Percentiles rank a stretch among this genome's conserved stretches.
phyloP scores from a whole-genome alignment of 176 grass and related monocot species.

The Themeda triandra region DNA sequence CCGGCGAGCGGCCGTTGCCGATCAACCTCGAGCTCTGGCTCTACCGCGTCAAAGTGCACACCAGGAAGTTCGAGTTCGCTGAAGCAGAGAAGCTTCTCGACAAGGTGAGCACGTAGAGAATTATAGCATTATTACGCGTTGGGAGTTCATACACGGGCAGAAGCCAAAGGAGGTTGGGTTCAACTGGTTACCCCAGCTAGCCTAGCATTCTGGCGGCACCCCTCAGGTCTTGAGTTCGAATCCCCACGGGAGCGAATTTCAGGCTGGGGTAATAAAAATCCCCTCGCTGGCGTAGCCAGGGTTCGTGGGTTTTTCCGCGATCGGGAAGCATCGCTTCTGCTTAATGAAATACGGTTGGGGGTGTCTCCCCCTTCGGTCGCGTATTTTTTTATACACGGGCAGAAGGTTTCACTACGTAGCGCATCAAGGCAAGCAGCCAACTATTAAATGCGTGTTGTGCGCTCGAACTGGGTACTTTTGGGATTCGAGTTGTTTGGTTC shows the following conservation, averaged over 20 bases:
- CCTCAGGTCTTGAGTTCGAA: too few species aligned
- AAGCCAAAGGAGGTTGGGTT: too few species aligned
- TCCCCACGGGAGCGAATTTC: too few species aligned
- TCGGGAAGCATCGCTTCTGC: too few species aligned
- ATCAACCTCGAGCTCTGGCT: slow-evolving; percentile 94
- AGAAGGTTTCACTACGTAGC: not conserved
- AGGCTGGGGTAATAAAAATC: too few species aligned
- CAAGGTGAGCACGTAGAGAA: slow-evolving; percentile 47
- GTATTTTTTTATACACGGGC: not conserved
- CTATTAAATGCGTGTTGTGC: not conserved
- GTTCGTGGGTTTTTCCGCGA: too few species aligned
- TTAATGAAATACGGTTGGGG: too few species aligned
- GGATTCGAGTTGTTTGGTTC: not conserved
- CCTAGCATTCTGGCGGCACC: too few species aligned
- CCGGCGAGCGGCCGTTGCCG: slow-evolving; percentile 56
- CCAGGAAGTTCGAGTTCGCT: slow-evolving; percentile 68
- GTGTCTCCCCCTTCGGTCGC: too few species aligned
- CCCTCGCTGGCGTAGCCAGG: too few species aligned
- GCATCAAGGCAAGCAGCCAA: not conserved
- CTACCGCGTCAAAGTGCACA: slow-evolving; percentile 78
- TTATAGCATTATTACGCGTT: not conserved
- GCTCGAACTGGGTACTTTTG: not conserved
- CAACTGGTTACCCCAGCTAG: too few species aligned
- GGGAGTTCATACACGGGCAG: not conserved
- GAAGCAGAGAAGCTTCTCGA: slow-evolving; percentile 77